A percentile compares a stretch with the other conserved stretches of the same genome.
Evolutionary conservation across 352 stramenopile species (phyloP).

Genomic region (Paralagenidium karlingii): DNA sequence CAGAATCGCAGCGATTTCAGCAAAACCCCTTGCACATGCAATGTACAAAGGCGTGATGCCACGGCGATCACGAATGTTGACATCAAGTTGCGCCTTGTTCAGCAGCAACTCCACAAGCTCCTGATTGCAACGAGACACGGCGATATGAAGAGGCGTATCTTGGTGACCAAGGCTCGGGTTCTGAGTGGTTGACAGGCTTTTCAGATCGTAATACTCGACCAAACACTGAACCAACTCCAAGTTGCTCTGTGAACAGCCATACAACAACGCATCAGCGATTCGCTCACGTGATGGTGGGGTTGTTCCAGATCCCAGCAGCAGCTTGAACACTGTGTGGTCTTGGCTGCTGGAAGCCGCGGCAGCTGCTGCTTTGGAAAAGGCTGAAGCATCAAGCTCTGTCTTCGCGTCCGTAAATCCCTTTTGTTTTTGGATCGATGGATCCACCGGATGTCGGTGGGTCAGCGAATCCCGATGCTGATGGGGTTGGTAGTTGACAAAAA

Average conservation of each 20-base stretch:
- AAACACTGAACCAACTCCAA: neutral
- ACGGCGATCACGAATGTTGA: conserved; percentile 40
- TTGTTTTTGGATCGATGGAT: no score
- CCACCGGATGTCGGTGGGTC: neutral
- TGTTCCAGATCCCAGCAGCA: neutral
- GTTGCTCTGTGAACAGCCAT: neutral
- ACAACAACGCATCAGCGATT: neutral
- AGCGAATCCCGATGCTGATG: neutral
- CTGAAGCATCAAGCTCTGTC: no score
- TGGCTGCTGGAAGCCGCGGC: no score
- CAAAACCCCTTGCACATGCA: conserved; percentile 52
- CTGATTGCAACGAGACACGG: conserved; percentile 25
- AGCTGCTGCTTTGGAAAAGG: no score
- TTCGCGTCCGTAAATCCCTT: no score
- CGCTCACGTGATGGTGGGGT: neutral
- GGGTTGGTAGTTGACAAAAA: neutral
- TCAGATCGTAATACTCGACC: neutral
- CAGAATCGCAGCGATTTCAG: conserved; percentile 40
- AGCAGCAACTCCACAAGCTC: conserved; percentile 30
- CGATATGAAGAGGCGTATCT: conserved; percentile 5
- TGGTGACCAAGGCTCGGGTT: neutral
- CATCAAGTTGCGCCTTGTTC: conserved; percentile 41
- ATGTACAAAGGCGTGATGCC: conserved; percentile 68
- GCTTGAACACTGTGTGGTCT: neutral
- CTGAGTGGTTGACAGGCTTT: neutral